phyloP scores from a whole-genome alignment of 345 rosid genomes.

The Salix brachista region DNA sequence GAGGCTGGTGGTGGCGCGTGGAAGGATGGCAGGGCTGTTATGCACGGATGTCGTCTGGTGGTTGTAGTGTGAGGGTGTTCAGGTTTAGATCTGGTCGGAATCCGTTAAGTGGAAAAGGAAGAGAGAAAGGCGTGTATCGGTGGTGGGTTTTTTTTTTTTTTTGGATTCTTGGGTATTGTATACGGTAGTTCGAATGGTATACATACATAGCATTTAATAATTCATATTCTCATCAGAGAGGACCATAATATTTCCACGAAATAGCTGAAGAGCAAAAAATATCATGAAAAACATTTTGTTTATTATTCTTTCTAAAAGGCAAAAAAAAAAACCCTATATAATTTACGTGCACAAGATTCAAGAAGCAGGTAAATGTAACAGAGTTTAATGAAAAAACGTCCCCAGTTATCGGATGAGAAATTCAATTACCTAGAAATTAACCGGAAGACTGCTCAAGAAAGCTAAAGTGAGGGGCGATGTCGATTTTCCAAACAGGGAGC shows the following conservation, averaged over 20 bases:
- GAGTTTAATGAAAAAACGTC: neutral
- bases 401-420: neutral
- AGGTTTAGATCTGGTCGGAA: no score
- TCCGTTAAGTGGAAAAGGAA: no score
- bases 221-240: no score
- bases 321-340: neutral
- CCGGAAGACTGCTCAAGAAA: constrained; percentile 61
- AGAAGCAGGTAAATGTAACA: neutral
- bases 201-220: no score
- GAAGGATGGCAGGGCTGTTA: neutral
- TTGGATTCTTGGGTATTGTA: no score
- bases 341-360: neutral
- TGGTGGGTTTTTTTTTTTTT: no score
- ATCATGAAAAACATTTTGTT: neutral
- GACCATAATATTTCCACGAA: no score
- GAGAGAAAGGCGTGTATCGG: no score
- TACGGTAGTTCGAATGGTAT: no score
- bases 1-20: neutral
- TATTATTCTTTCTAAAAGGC: neutral
- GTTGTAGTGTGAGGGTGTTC: no score
- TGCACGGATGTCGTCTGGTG: no score
- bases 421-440: constrained; percentile 29
- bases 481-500: constrained; percentile 81
- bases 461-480: constrained; percentile 67
- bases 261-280: no score